phyloP scores from a whole-genome alignment of 345 rosid species.

The Carallia brachiata region DNA sequence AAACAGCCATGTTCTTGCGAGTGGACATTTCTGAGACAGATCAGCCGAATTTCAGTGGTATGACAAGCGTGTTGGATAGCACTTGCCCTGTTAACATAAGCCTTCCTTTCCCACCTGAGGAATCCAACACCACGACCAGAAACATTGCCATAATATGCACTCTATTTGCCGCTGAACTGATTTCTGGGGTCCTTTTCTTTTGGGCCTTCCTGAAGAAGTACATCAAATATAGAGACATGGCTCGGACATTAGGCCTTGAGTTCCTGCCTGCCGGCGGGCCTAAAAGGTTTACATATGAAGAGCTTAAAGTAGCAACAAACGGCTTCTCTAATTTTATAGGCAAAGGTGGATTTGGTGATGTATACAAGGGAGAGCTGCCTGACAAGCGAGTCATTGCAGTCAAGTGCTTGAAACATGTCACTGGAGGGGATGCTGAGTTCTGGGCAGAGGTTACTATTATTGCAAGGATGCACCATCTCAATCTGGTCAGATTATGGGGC shows the following conservation, averaged over 20 bases:
- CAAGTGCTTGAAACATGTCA: conserved; percentile 58
- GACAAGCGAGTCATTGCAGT: conserved; percentile 62
- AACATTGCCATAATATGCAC: conserved; percentile 54
- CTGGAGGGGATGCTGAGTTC: conserved; percentile 50
- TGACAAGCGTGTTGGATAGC: conserved; percentile 50
- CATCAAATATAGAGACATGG: conserved; percentile 71
- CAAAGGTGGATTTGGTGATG: conserved; percentile 68
- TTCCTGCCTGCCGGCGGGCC: conserved; percentile 69
- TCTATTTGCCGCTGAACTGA: conserved; percentile 58
- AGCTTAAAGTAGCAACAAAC: conserved; percentile 55
- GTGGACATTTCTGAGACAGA: conserved; percentile 41
- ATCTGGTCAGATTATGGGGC: conserved; percentile 35
- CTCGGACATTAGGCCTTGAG: conserved; percentile 63
- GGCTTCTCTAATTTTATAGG: conserved; percentile 52
- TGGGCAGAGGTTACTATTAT: conserved; percentile 38
- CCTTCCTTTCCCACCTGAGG: conserved; percentile 60
- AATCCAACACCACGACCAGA: conserved; percentile 42
- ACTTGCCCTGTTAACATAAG: conserved; percentile 52
- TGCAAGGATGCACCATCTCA: conserved; percentile 36
- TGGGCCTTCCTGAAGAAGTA: conserved; percentile 62
- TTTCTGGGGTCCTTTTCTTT: conserved; percentile 52
- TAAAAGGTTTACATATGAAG: conserved; percentile 51
- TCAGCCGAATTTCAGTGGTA: conserved; percentile 41
- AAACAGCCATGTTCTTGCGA: conserved; percentile 44
- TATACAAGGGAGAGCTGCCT: conserved; percentile 54